Conservation (phyloP, 1,284 basidiomycete genomes). For the Leccinum solheimii region DNA sequence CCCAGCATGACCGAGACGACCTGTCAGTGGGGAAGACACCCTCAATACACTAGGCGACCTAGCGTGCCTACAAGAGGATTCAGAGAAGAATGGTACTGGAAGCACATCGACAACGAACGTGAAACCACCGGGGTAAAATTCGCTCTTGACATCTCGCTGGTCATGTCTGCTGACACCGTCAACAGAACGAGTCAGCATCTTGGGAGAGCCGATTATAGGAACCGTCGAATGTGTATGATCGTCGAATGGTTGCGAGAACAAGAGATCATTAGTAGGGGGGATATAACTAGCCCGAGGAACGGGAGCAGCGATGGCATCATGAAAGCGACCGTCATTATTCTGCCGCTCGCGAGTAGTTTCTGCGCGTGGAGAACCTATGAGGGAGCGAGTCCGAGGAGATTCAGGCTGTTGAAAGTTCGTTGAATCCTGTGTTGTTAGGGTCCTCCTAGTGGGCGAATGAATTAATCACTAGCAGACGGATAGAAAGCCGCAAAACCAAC, state of each 20-base stretch:
- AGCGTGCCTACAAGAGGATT: slow-evolving; percentile 11
- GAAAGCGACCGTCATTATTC: background rate
- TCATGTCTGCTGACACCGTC: background rate
- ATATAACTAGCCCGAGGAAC: slow-evolving; percentile 10
- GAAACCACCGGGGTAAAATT: background rate
- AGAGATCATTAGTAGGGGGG: slow-evolving; percentile 23
- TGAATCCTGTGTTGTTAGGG: background rate
- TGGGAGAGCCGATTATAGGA: background rate
- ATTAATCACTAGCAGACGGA: slow-evolving; percentile 5
- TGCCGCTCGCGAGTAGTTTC: slow-evolving; percentile 3
- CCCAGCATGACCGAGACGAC: slow-evolving; percentile 3
- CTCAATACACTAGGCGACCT: slow-evolving; percentile 1
- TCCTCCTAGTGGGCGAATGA: slow-evolving; percentile 1
- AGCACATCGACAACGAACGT: slow-evolving; percentile 15
- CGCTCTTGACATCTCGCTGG: slow-evolving; percentile 5
- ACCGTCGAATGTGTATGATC: background rate
- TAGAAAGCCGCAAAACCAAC: slow-evolving; percentile 8
- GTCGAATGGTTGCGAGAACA: slow-evolving; percentile 16
- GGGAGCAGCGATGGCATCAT: background rate
- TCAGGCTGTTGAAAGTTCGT: background rate
- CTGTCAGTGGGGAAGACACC: slow-evolving; percentile 18
- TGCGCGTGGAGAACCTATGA: slow-evolving; percentile 1
- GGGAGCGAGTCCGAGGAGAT: slow-evolving; percentile 1
- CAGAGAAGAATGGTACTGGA: background rate
- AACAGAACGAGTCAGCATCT: background rate